Conservation (phyloP, 768 basidiomycete species). For the Calvatia gigantea region DNA sequence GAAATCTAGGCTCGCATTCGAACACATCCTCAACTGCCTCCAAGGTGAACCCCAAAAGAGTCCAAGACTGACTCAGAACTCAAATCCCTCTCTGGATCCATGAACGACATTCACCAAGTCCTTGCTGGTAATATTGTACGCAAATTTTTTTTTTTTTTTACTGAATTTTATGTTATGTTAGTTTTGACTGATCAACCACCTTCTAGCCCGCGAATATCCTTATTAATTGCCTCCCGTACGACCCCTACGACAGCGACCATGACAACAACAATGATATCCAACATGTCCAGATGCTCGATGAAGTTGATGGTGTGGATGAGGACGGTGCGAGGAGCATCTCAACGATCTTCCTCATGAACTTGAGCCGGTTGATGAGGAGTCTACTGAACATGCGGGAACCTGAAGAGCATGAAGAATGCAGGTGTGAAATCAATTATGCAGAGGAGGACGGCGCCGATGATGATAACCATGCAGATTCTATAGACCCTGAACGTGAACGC, state of each 20-base stretch:
- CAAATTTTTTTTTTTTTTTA: too few species aligned
- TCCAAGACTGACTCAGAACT: conserved; percentile 88
- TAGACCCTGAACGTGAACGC: too few species aligned
- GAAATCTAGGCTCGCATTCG: conserved; percentile 86
- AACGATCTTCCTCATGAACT: conserved; percentile 70
- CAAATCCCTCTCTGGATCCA: conserved; percentile 63
- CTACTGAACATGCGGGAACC: too few species aligned
- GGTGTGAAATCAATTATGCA: too few species aligned
- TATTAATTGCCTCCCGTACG: conserved; percentile 64
- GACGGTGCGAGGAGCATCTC: conserved; percentile 70
- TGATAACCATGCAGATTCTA: too few species aligned
- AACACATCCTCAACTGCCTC: conserved; percentile 82
- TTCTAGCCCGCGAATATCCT: conserved; percentile 63
- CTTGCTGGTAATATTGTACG: conserved; percentile 78
- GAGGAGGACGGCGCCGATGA: too few species aligned
- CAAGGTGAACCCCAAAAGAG: conserved; percentile 93
- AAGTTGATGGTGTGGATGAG: conserved; percentile 46
- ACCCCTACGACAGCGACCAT: conserved; percentile 27
- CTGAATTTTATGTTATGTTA: background rate
- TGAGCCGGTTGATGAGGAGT: conserved; percentile 71
- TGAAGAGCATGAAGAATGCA: conserved; percentile 12
- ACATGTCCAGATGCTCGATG: conserved; percentile 6
- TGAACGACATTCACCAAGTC: too few species aligned
- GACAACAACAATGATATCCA: conserved; percentile 26
- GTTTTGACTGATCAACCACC: too few species aligned